Base-by-base conservation (phyloP, 768 basidiomycete genomes). In the Russula emetica region DNA sequence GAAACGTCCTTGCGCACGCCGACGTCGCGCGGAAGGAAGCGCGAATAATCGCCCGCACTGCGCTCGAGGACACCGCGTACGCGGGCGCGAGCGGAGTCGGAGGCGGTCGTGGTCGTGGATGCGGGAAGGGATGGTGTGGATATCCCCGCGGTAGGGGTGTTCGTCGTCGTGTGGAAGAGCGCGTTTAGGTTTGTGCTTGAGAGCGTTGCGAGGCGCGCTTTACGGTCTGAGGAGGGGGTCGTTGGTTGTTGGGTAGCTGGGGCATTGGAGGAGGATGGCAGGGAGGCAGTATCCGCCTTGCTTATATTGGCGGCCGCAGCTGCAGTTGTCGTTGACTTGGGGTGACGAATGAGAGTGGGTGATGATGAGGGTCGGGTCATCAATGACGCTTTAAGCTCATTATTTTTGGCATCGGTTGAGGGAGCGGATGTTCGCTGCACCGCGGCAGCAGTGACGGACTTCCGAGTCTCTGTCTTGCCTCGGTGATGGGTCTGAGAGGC, bases 1-100 rank as follows among this genome's bases (percentile, higher is more conserved):
- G 72, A 60, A 10, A 70, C 69, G 26, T 70, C 55, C 51, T 70
- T 78, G 60, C 73, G 51, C 26, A 40, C 69, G 50, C 69, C 66
- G 9, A 72, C 67, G 28, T 67, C 52, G 13, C 63, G 61, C 10
- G 77, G 74, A 51, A 79, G 70, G 66, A 80, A 82, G 42, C 77
- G 77, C 18, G 78, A 73, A 67, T 87, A 87, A 66, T 83, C 79
- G 32, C 84, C 83, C 5, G 76, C 81, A 18, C 73, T 63, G 28
- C 53, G 62, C 69, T 83, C 82, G 52, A 73, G 70, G 64, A 70
- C 67, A 38, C 57, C 60, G 50, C 72, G 74, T 49, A 73, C 51
- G 58, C 73, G 75, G 49, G 57, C 63, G 45, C 45, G n/a, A 22
- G 69, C 49, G 34, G 11, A 22, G 45, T 51, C 56, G 26, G 63